Evolutionary conservation across 306 rosid species (phyloP), one percentile per base, ranked within the genome.

Genomic region (Calophaca sinica): DNA sequence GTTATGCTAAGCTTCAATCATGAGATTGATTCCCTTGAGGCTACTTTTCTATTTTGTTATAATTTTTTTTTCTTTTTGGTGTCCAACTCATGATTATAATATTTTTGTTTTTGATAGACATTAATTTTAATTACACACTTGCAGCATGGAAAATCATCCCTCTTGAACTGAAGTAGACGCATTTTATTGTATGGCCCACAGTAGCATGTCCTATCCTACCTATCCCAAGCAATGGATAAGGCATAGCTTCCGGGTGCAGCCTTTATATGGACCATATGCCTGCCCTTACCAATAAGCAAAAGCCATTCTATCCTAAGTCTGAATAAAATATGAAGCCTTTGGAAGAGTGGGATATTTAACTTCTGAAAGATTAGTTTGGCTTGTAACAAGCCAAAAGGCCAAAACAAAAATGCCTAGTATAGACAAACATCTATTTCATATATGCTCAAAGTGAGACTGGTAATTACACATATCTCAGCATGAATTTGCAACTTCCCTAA

Each of bases 401-500:
- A 65, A 65, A 48, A 9, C 36, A 3, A 72, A 59, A 79, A 73
- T 57, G 13, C 14, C 35, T 65, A 10, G 28, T 64, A 31, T 42
- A 41, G 7, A 41, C 68, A 65, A 44, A 66, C 38, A 65, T 55
- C 36, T 67, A 67, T 31, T 10, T 69, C 61, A 64, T 60, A 69
- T 39, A 62, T 4, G 41, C 75, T 64, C 26, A 50, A 39, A 53
- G 9, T 1, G 3, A 57, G 52, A 71, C 13, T 33, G 28, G 33
- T 72, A 76, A 62, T 71, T 38, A 62, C 42, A 81, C 58, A 63
- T 49, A 73, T 57, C 53, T 62, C 64, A 73, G 6, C 83, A 70
- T 49, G 53, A 69, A 32, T 48, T 38, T 31, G 76, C 53, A 70
- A 51, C 72, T 66, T 60, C 76, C 73, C 81, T 72, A 26, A 14